Percentiles rank a stretch among this genome's conserved stretches.
phyloP scores from a whole-genome alignment of 179 eudicot genomes.

The Beta lomatogona region DNA sequence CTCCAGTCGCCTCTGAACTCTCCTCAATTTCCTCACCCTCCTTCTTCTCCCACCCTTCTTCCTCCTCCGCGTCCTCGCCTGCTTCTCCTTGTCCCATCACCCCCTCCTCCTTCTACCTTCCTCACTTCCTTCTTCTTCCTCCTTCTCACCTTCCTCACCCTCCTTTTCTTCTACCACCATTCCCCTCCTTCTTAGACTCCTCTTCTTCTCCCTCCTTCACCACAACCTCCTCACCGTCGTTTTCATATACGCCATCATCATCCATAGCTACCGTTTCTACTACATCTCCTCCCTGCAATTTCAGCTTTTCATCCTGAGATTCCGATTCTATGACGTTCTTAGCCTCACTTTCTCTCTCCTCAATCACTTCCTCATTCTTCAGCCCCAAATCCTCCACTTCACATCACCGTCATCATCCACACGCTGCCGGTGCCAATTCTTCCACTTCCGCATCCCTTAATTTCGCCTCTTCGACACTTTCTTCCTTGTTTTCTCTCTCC shows the following conservation, averaged over 20 bases:
- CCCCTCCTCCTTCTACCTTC: slow-evolving; percentile 11
- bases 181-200: too few species aligned
- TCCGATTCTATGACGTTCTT: too few species aligned
- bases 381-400: background rate
- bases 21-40: slow-evolving; percentile 26
- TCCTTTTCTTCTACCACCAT: too few species aligned
- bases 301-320: too few species aligned
- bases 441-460: background rate
- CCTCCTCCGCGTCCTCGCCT: slow-evolving; percentile 11
- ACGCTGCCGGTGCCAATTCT: background rate
- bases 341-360: background rate
- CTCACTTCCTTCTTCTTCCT: slow-evolving; percentile 6
- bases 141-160: too few species aligned
- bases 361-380: background rate
- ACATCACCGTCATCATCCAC: background rate
- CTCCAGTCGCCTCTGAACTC: background rate
- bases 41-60: slow-evolving; percentile 20
- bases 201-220: too few species aligned
- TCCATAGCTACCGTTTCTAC: too few species aligned
- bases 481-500: slow-evolving; percentile 12
- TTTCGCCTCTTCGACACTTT: slow-evolving; percentile 12
- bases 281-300: too few species aligned
- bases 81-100: background rate
- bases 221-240: too few species aligned
- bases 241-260: too few species aligned